phyloP scores from a whole-genome alignment of 108 stramenopile genomes.

The Halocafeteria seosinensis region DNA sequence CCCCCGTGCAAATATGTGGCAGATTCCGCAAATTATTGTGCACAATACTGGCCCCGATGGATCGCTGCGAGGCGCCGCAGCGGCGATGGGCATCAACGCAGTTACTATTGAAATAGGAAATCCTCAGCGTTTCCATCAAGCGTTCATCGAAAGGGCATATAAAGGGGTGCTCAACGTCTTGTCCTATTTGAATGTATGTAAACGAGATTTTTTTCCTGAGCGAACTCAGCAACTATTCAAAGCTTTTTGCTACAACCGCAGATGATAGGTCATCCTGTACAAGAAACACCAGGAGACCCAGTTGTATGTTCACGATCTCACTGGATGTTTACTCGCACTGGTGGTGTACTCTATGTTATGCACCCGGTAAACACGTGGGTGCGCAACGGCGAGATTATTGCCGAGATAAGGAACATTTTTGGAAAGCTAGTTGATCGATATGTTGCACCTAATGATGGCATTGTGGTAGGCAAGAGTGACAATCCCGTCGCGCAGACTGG shows the following conservation, averaged over 20 bases:
- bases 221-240: no score
- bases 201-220: no score
- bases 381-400: slow-evolving; percentile 5
- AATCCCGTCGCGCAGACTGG: slow-evolving; percentile 11
- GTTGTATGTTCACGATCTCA: slow-evolving; percentile 5
- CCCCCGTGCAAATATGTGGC: no score
- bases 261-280: no score
- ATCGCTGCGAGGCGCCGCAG: slow-evolving; percentile 10
- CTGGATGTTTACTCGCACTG: slow-evolving; percentile 15
- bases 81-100: slow-evolving; percentile 8
- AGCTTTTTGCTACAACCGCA: no score
- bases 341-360: slow-evolving; percentile 11
- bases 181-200: slow-evolving; percentile 1
- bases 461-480: slow-evolving; percentile 12
- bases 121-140: slow-evolving; percentile 8
- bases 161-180: slow-evolving; percentile 4
- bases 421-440: slow-evolving; percentile 4
- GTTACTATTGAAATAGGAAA: slow-evolving; percentile 18
- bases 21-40: slow-evolving; percentile 17
- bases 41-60: slow-evolving; percentile 15
- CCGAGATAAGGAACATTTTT: slow-evolving; percentile 9
- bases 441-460: slow-evolving; percentile 11
- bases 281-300: background rate
- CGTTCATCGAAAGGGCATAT: background rate
- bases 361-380: slow-evolving; percentile 13